Evolutionary conservation across 1,284 basidiomycete genomes (phyloP).

Genomic region (Ganoderma leucocontextum): DNA sequence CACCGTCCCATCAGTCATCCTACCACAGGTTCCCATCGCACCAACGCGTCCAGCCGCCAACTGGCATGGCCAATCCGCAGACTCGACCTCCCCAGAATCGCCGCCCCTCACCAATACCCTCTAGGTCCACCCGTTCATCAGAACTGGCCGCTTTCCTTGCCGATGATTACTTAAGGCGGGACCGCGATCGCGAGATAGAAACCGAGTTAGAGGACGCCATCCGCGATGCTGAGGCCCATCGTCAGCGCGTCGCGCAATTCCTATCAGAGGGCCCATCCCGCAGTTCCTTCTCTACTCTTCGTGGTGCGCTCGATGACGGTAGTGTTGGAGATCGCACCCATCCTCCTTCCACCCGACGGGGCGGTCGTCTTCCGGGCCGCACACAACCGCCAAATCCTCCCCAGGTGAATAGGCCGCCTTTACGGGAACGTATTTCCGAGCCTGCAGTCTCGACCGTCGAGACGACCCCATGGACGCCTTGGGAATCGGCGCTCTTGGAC

Average conservation of each 20-base stretch:
- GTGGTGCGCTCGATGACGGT: conserved; percentile 27
- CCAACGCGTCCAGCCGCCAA: background rate
- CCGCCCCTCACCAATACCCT: background rate
- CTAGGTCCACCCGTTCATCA: background rate
- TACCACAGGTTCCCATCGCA: background rate
- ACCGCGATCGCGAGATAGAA: conserved; percentile 15
- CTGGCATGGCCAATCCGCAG: background rate
- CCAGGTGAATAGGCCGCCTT: background rate
- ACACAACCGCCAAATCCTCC: background rate
- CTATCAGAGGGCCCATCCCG: conserved; percentile 16
- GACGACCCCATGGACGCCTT: background rate
- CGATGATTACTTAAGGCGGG: conserved; percentile 5
- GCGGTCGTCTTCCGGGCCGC: background rate
- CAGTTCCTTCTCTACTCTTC: conserved; percentile 29
- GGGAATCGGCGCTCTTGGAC: background rate
- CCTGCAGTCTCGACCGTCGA: background rate
- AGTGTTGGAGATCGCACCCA: background rate
- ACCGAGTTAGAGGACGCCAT: conserved; percentile 19
- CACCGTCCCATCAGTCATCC: background rate
- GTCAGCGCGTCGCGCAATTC: conserved; percentile 21
- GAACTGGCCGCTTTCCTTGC: background rate
- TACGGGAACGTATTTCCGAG: background rate
- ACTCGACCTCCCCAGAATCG: background rate
- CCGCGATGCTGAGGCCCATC: conserved; percentile 26
- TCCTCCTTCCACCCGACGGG: conserved; percentile 6